Evolutionary conservation across 2,329 filamentous ascomycete genomes (phyloP).

Genomic region (Fusarium verticillioides): DNA sequence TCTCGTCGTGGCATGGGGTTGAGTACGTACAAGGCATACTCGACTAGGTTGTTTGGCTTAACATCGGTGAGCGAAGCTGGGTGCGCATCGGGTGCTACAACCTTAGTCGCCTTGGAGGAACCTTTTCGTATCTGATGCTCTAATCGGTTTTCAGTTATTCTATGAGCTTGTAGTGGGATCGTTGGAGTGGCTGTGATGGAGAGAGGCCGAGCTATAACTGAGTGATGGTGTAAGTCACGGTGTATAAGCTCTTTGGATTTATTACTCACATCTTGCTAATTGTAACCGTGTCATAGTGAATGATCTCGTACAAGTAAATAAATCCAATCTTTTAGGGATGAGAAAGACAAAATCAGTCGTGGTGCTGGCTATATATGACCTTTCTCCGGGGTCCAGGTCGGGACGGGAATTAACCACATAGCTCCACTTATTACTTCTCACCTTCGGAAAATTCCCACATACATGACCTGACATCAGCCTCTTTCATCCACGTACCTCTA

Average conservation of each 20-base stretch:
- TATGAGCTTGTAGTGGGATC: neutral
- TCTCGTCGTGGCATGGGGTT: rapidly evolving
- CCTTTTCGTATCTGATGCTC: neutral
- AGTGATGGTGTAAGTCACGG: slow-evolving; percentile 15
- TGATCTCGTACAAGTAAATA: rapidly evolving
- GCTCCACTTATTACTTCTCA: slow-evolving; percentile 1
- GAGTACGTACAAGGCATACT: slow-evolving; percentile 27
- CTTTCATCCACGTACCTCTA: neutral
- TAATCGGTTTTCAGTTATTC: neutral
- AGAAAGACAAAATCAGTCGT: neutral
- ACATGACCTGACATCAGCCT: slow-evolving; percentile 1
- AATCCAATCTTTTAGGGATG: neutral
- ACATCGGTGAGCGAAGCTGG: slow-evolving; percentile 1
- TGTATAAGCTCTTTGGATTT: neutral
- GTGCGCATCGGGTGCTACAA: neutral
- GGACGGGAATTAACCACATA: slow-evolving; percentile 26
- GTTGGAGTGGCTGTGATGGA: neutral
- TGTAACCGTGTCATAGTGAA: neutral
- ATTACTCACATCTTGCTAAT: slow-evolving; percentile 4
- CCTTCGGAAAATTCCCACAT: slow-evolving; percentile 32
- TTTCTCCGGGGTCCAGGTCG: neutral
- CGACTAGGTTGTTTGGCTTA: slow-evolving; percentile 23
- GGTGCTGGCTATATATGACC: neutral
- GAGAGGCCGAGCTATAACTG: slow-evolving; percentile 12
- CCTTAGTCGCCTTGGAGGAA: neutral